A percentile compares a stretch with the other conserved stretches of the same genome.
phyloP scores from a whole-genome alignment of 306 rosid species.

The Malus sylvestris region DNA sequence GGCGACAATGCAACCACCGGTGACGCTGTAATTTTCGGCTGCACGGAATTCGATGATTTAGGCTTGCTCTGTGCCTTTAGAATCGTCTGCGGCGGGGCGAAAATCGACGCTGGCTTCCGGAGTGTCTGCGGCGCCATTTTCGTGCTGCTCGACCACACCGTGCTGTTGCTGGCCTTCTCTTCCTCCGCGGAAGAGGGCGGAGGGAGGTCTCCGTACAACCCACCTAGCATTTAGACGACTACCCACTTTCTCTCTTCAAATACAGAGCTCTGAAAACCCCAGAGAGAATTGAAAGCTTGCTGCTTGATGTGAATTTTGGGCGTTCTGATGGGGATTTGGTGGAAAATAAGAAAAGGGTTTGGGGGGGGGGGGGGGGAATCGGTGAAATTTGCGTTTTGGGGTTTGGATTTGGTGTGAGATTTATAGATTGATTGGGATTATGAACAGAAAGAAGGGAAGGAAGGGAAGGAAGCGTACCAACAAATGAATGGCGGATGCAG shows the following conservation, averaged over 20 bases:
- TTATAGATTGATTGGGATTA: neutral
- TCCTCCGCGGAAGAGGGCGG: slow-evolving; percentile 94
- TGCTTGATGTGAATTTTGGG: neutral
- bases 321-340: neutral
- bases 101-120: slow-evolving; percentile 65
- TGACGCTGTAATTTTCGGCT: slow-evolving; percentile 12
- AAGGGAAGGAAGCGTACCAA: neutral
- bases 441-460: neutral
- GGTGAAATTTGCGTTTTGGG: neutral
- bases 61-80: slow-evolving; percentile 56
- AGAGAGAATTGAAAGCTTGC: neutral
- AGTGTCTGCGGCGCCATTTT: slow-evolving; percentile 98
- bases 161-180: slow-evolving; percentile 65
- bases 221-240: slow-evolving; percentile 59
- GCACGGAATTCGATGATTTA: slow-evolving; percentile 20
- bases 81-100: slow-evolving; percentile 66
- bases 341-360: neutral
- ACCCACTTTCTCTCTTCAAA: neutral
- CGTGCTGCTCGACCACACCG: slow-evolving; percentile 87
- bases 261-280: slow-evolving; percentile 7
- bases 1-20: slow-evolving; percentile 5
- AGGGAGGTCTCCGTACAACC: slow-evolving; percentile 93
- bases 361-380: neutral
- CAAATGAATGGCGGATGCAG: neutral
- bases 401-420: neutral